A percentile compares a stretch with the other conserved stretches of the same genome.
Conservation (phyloP, 78 protist genomes). For the Guillardia theta region DNA sequence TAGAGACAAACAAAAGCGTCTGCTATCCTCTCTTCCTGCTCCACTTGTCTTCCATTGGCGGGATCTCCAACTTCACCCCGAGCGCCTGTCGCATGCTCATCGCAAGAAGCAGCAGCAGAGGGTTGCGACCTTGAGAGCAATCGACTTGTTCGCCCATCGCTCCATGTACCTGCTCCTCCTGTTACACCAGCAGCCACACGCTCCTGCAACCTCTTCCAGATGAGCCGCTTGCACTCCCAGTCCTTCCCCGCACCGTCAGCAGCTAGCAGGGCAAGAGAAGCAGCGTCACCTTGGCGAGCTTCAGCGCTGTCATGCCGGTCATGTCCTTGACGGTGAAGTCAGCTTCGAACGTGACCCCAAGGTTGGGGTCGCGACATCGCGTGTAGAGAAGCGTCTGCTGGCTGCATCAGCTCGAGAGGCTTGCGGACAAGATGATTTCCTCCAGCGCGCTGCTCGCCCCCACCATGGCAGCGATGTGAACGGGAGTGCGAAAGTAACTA, state of each 20-base stretch:
- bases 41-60: too few species aligned
- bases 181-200: not conserved
- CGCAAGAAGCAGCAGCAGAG: too few species aligned
- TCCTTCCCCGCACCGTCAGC: too few species aligned
- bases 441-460: not conserved
- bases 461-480: not conserved
- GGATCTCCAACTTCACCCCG: too few species aligned
- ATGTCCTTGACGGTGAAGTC: not conserved
- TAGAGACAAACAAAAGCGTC: too few species aligned
- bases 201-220: not conserved
- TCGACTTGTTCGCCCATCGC: not conserved
- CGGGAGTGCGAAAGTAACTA: not conserved
- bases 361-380: not conserved
- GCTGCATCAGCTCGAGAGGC: not conserved
- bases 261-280: too few species aligned
- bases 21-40: too few species aligned
- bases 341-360: not conserved
- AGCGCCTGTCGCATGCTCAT: too few species aligned
- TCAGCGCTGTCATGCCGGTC: not conserved
- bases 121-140: not conserved
- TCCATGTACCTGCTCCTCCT: not conserved
- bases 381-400: not conserved
- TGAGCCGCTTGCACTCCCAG: conserved; percentile 21
- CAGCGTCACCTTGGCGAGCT: not conserved
- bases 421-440: not conserved